Percentiles rank a stretch among this genome's conserved stretches.
Conservation (phyloP, 139 green algal genomes). For the Picochlorum sp. region DNA sequence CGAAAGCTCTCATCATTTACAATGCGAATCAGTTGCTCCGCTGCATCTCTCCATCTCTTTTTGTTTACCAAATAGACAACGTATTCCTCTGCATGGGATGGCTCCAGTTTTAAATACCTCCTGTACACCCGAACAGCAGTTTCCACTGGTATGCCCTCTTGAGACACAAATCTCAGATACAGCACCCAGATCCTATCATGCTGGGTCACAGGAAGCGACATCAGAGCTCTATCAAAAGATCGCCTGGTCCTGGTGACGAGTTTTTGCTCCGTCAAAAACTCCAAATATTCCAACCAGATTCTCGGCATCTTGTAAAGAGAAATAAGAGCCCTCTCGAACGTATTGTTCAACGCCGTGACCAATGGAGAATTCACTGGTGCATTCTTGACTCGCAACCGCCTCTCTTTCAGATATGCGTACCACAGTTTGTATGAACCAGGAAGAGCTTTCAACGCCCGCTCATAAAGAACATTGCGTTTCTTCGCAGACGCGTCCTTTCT, state of each 20-base stretch:
- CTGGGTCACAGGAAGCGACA: constrained; percentile 91
- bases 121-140: constrained; percentile 91
- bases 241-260: constrained; percentile 67
- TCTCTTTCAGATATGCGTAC: constrained; percentile 80
- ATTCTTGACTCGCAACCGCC: constrained; percentile 55
- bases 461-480: constrained; percentile 79
- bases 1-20: constrained; percentile 88
- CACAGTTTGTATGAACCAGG: constrained; percentile 94
- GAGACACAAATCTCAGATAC: constrained; percentile 62
- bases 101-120: constrained; percentile 94
- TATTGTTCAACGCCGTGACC: constrained; percentile 72
- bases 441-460: constrained; percentile 78
- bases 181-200: constrained; percentile 91
- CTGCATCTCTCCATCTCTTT: constrained; percentile 72
- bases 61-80: constrained; percentile 79
- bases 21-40: constrained; percentile 56
- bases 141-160: constrained; percentile 71
- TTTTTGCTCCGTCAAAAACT: constrained; percentile 64
- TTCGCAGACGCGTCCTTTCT: constrained; percentile 48
- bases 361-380: constrained; percentile 39
- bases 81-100: constrained; percentile 90
- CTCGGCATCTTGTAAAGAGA: constrained; percentile 97
- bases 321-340: constrained; percentile 89
- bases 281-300: constrained; percentile 89
- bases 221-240: constrained; percentile 84